Conservation (phyloP, 805 yeast genomes). For the Teunomyces gatunensis region DNA sequence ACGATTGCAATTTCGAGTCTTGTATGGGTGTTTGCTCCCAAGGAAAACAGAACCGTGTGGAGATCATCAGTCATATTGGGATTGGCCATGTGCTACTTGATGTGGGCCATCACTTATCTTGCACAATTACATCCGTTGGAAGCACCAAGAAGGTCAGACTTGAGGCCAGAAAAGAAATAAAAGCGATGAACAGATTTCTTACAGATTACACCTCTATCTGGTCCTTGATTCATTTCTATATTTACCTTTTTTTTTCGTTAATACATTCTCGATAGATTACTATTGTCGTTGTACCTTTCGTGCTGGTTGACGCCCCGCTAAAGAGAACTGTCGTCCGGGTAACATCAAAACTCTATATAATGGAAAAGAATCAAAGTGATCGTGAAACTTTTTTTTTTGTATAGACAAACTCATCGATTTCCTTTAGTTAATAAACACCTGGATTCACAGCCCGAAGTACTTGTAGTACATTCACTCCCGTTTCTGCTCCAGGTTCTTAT, state of each 20-base stretch:
- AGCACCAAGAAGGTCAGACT: constrained; percentile 83
- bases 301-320: neutral
- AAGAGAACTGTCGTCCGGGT: constrained; percentile 5
- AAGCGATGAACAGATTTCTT: neutral
- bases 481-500: constrained; percentile 59
- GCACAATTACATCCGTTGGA: constrained; percentile 89
- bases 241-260: neutral
- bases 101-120: constrained; percentile 93
- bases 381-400: neutral
- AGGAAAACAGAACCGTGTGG: constrained; percentile 55
- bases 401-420: neutral
- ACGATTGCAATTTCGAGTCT: constrained; percentile 58
- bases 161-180: constrained; percentile 64
- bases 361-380: neutral
- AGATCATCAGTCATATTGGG: constrained; percentile 55
- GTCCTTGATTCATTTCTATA: constrained; percentile 1
- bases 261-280: neutral
- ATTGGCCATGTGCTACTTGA: constrained; percentile 72
- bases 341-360: neutral
- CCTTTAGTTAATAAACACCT: neutral
- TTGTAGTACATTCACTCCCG: constrained; percentile 42
- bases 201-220: neutral
- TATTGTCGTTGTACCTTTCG: neutral
- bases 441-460: neutral
- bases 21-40: constrained; percentile 86